Percentiles rank a stretch among this genome's conserved stretches.
Conservation (phyloP, 148 eudicot genomes). For the Rheum nobile region DNA sequence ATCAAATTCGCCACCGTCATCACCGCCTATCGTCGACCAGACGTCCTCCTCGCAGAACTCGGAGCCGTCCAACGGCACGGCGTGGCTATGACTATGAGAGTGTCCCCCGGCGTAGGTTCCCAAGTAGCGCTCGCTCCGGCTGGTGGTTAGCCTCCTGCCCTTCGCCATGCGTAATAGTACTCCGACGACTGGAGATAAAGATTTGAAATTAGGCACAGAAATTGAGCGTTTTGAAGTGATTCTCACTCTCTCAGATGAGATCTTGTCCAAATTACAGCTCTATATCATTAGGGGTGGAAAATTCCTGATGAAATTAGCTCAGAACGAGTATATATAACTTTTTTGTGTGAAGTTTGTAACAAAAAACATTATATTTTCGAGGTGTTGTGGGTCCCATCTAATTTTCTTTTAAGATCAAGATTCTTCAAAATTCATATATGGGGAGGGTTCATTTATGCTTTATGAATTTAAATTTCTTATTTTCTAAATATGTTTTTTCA, state of each 20-base stretch:
- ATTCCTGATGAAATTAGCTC: neutral
- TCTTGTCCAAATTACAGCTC: neutral
- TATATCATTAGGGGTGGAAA: neutral
- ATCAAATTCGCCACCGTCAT: conserved; percentile 7
- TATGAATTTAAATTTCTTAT: no score
- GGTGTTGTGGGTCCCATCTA: neutral
- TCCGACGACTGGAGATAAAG: neutral
- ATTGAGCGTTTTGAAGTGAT: neutral
- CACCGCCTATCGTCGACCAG: conserved; percentile 51
- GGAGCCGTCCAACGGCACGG: conserved; percentile 12
- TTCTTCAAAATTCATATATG: neutral
- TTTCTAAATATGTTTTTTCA: no score
- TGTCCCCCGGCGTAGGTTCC: conserved; percentile 25
- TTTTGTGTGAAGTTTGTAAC: neutral
- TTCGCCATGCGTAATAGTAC: conserved; percentile 46
- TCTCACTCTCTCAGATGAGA: neutral
- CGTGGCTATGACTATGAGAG: conserved; percentile 17
- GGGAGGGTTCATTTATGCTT: neutral
- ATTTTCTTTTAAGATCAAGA: neutral
- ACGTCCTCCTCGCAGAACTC: conserved; percentile 69
- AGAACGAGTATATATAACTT: neutral
- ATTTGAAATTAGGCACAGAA: no score
- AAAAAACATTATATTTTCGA: neutral
- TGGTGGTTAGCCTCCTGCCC: conserved; percentile 53
- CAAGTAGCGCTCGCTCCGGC: conserved; percentile 63